Evolutionary conservation across 176 grass and related monocot species (phyloP).

Genomic region (Musa schizocarpa): DNA sequence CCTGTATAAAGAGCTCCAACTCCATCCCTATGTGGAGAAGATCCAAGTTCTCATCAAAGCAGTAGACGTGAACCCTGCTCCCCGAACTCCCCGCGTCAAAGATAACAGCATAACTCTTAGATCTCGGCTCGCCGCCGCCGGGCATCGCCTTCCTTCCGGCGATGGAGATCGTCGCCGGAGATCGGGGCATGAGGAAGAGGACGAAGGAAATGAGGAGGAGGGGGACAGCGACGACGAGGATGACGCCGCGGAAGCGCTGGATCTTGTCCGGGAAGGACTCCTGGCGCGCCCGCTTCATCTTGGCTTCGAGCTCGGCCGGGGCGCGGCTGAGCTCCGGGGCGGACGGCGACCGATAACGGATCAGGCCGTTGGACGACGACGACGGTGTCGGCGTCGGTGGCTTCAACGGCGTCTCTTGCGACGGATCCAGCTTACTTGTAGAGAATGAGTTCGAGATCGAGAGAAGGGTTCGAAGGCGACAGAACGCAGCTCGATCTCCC

Average conservation of each 20-base stretch:
- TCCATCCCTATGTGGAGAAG: constrained; percentile 71
- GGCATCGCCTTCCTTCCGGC: constrained; percentile 42
- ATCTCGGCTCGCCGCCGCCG: constrained; percentile 24
- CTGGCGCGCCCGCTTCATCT: constrained; percentile 60
- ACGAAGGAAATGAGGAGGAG: constrained; percentile 66
- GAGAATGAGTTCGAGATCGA: background rate
- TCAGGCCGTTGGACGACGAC: constrained; percentile 62
- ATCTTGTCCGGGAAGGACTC: constrained; percentile 50
- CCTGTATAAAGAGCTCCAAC: constrained; percentile 92
- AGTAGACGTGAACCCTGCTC: constrained; percentile 88
- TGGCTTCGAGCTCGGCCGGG: constrained; percentile 25
- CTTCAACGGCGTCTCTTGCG: constrained; percentile 37
- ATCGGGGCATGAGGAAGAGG: constrained; percentile 54
- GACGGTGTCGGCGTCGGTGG: constrained; percentile 48
- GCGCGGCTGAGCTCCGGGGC: constrained; percentile 48
- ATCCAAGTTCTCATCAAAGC: constrained; percentile 76
- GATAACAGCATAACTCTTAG: constrained; percentile 69
- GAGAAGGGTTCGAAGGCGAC: background rate
- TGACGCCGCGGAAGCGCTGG: constrained; percentile 63
- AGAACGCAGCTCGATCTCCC: background rate
- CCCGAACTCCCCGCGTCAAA: constrained; percentile 96
- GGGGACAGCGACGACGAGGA: constrained; percentile 55
- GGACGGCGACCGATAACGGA: constrained; percentile 76
- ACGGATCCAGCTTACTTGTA: background rate
- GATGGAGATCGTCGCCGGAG: constrained; percentile 7